phyloP scores from a whole-genome alignment of 257 asterid species.

The Fraxinus anomala region DNA sequence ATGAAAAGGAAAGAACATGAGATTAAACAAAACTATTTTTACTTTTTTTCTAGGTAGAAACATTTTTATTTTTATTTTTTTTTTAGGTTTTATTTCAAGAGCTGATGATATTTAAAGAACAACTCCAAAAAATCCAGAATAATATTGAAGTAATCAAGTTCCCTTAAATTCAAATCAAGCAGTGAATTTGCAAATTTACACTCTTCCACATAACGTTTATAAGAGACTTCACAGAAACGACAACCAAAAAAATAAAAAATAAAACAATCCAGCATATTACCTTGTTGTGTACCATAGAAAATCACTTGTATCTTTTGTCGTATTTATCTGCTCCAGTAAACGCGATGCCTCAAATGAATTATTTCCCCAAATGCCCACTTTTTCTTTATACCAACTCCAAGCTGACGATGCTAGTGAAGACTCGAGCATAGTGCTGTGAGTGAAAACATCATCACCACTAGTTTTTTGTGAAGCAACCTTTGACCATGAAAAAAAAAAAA shows the following conservation, averaged over 20 bases:
- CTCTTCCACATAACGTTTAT: not conserved
- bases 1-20: not conserved
- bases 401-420: conserved; percentile 43
- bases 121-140: not conserved
- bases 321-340: conserved; percentile 77
- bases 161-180: not conserved
- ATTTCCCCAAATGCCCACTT: conserved; percentile 53
- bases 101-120: not conserved
- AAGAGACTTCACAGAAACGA: not conserved
- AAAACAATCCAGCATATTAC: conserved; percentile 30
- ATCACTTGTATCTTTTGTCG: conserved; percentile 75
- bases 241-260: not conserved
- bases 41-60: conserved; percentile 12
- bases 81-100: not conserved
- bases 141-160: not conserved
- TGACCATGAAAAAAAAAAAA: conserved; percentile 20
- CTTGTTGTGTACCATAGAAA: conserved; percentile 76
- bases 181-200: not conserved
- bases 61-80: not conserved
- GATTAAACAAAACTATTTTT: not conserved
- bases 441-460: conserved; percentile 33
- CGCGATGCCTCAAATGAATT: conserved; percentile 46
- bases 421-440: conserved; percentile 32
- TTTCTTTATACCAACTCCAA: conserved; percentile 78
- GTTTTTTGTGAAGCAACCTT: conserved; percentile 59